Evolutionary conservation across 495 filamentous ascomycete species (phyloP).

Genomic region (Penicillium angulare): DNA sequence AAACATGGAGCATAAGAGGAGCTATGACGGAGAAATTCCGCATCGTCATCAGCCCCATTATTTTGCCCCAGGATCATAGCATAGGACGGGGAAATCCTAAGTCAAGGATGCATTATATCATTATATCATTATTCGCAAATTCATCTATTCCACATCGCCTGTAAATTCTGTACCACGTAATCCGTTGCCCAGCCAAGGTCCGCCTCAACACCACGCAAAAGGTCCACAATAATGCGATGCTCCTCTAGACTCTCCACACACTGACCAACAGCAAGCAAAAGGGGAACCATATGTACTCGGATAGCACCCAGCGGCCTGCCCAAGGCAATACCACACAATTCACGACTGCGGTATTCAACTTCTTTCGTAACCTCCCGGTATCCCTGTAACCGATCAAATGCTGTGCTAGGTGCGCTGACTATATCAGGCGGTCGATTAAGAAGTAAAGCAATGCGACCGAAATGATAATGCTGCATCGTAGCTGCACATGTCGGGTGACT

Average conservation of each 20-base stretch:
- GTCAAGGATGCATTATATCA: too few species aligned
- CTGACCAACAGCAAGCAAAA: slow-evolving; percentile 40
- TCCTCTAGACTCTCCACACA: slow-evolving; percentile 35
- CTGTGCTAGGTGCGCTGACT: slow-evolving; percentile 34
- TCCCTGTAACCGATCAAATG: slow-evolving; percentile 40
- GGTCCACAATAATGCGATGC: slow-evolving; percentile 35
- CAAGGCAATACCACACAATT: slow-evolving; percentile 40
- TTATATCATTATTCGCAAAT: too few species aligned
- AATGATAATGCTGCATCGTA: slow-evolving; percentile 44
- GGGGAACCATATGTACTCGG: slow-evolving; percentile 37
- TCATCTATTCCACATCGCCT: slow-evolving; percentile 26
- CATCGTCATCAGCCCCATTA: neutral
- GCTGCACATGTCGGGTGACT: slow-evolving; percentile 33
- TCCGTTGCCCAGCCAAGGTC: slow-evolving; percentile 41
- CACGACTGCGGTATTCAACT: slow-evolving; percentile 39
- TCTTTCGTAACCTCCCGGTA: slow-evolving; percentile 45
- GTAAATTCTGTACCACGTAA: slow-evolving; percentile 32
- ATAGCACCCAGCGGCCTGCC: slow-evolving; percentile 35
- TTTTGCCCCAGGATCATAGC: too few species aligned
- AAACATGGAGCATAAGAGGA: too few species aligned
- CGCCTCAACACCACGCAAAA: slow-evolving; percentile 37
- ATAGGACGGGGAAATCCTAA: too few species aligned
- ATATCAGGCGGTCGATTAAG: slow-evolving; percentile 39
- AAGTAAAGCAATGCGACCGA: slow-evolving; percentile 37
- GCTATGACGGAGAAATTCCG: slow-evolving; percentile 5